Conservation (phyloP, 2,329 filamentous ascomycete species). For the Botryosphaeria dothidea region DNA sequence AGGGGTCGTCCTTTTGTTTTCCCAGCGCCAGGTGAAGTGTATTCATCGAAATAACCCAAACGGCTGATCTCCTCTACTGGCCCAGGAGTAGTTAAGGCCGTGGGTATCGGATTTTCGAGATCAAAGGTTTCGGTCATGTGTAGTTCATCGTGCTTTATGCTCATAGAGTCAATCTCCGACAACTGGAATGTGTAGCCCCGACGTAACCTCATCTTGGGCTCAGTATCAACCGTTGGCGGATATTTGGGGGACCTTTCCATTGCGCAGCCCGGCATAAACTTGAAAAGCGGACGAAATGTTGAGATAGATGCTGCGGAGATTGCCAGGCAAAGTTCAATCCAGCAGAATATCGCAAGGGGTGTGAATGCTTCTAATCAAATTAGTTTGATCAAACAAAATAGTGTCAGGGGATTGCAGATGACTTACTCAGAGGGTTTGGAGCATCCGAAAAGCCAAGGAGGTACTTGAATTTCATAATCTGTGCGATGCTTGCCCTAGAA, state of each 20-base stretch:
- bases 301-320: not conserved
- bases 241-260: not conserved
- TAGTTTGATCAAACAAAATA: not conserved
- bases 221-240: not conserved
- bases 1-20: not conserved
- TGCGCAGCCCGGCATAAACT: not conserved
- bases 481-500: constrained; percentile 6
- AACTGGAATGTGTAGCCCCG: not conserved
- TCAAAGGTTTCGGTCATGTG: not conserved
- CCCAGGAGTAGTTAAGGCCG: not conserved
- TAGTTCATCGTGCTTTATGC: not conserved
- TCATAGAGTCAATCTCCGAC: not conserved
- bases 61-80: not conserved
- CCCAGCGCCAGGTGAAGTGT: not conserved
- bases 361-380: not conserved
- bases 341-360: not conserved
- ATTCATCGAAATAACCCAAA: not conserved
- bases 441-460: not conserved
- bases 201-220: not conserved
- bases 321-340: not conserved
- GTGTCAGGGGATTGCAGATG: too few species aligned
- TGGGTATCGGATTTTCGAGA: not conserved
- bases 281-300: not conserved
- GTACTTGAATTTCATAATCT: not conserved
- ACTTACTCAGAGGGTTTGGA: not conserved